Percentiles rank a stretch among this genome's conserved stretches.
Conservation (phyloP, 2,329 filamentous ascomycete genomes). For the Botryotinia narcissicola region DNA sequence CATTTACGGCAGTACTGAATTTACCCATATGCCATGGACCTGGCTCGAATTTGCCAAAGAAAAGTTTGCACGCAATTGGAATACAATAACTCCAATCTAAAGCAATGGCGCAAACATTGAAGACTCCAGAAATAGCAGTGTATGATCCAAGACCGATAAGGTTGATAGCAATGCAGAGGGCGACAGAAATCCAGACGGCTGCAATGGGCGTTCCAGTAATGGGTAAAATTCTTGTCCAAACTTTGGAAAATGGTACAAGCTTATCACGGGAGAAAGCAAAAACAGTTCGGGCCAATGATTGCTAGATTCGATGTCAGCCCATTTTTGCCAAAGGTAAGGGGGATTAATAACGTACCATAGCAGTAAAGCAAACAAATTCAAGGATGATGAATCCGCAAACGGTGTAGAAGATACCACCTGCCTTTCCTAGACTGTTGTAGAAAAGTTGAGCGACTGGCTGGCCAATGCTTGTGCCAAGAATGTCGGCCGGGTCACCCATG, state of each 20-base stretch:
- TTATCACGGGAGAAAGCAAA: conserved; percentile 62
- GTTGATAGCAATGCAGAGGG: conserved; percentile 56
- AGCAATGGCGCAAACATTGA: conserved; percentile 54
- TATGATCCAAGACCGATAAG: conserved; percentile 57
- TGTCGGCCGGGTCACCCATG: conserved; percentile 43
- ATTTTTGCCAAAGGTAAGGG: conserved; percentile 42
- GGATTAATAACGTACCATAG: conserved; percentile 43
- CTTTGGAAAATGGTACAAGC: conserved; percentile 52
- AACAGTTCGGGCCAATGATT: conserved; percentile 48
- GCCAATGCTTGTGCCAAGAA: conserved; percentile 48
- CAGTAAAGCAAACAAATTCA: conserved; percentile 58
- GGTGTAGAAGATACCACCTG: conserved; percentile 49
- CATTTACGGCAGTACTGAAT: conserved; percentile 44
- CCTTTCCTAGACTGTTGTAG: conserved; percentile 55
- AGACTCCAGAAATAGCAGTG: conserved; percentile 51
- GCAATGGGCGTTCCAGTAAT: conserved; percentile 59
- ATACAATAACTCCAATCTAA: conserved; percentile 57
- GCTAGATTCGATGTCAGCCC: conserved; percentile 37
- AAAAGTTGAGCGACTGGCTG: conserved; percentile 58
- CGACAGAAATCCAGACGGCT: conserved; percentile 56
- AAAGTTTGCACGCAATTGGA: conserved; percentile 53
- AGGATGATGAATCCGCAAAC: conserved; percentile 56
- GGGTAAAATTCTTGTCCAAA: conserved; percentile 53
- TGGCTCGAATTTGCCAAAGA: conserved; percentile 48
- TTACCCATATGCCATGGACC: conserved; percentile 53